These are phyloP conservation scores for Aspergillus ruber DNA, from an alignment of 2,329 filamentous ascomycete species.

Conservation along the genomic window DNA sequence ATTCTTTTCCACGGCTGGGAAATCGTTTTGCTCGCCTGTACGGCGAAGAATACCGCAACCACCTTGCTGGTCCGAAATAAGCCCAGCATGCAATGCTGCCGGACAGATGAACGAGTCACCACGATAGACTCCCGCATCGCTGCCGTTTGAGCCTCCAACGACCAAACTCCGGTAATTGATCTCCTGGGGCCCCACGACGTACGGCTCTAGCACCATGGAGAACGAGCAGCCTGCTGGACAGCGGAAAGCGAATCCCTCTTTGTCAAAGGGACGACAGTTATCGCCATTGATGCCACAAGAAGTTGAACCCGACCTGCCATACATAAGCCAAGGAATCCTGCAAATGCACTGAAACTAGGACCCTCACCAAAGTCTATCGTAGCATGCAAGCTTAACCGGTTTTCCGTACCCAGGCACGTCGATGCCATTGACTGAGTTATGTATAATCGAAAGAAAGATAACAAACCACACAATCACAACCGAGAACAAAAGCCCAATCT, in stretches of 20 bases:
- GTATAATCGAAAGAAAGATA: conserved; percentile 26
- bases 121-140: conserved; percentile 46
- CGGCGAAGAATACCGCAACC: conserved; percentile 53
- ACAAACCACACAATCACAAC: conserved; percentile 25
- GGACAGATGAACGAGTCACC: conserved; percentile 57
- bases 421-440: conserved; percentile 24
- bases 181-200: conserved; percentile 51
- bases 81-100: conserved; percentile 54
- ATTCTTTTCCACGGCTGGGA: conserved; percentile 40
- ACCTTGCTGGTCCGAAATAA: conserved; percentile 48
- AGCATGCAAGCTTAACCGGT: conserved; percentile 31
- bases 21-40: conserved; percentile 46
- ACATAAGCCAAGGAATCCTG: conserved; percentile 2
- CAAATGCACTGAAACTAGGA: not conserved
- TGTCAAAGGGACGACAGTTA: conserved; percentile 51
- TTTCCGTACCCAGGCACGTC: conserved; percentile 28
- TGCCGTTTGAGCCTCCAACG: conserved; percentile 46
- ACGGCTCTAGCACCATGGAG: conserved; percentile 48
- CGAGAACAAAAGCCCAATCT: conserved; percentile 19
- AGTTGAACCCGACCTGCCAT: conserved; percentile 27
- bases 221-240: conserved; percentile 53
- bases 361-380: conserved; percentile 31
- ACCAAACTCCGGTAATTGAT: conserved; percentile 51
- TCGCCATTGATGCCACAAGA: conserved; percentile 53
- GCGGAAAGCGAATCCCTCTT: conserved; percentile 49